These are phyloP conservation scores for Fusarium cicatricum DNA, from an alignment of 2,329 filamentous ascomycete species.

Conservation along the genomic window DNA sequence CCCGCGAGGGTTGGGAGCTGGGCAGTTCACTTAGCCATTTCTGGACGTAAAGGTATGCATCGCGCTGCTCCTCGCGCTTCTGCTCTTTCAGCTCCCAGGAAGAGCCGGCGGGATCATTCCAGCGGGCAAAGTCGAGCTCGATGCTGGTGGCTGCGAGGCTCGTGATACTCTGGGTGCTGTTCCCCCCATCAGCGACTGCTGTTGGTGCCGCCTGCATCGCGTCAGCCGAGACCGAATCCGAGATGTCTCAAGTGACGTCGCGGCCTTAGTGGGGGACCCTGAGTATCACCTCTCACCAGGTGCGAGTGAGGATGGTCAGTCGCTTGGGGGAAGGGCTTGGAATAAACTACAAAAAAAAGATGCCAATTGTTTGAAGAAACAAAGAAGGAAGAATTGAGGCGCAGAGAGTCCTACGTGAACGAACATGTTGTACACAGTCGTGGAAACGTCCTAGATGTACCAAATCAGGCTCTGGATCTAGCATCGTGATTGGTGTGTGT, in stretches of 20 bases:
- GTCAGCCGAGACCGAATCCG: constrained; percentile 1
- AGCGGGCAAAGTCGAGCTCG: constrained; percentile 12
- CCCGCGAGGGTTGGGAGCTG: constrained; percentile 23
- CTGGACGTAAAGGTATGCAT: constrained; percentile 1
- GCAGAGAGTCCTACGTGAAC: constrained; percentile 1
- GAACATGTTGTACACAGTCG: background rate
- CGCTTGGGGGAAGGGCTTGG: constrained; percentile 6
- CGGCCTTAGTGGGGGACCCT: constrained; percentile 16
- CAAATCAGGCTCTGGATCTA: constrained; percentile 18
- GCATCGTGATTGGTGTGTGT: constrained; percentile 26
- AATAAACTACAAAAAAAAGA: constrained; percentile 1
- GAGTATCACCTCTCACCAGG: constrained; percentile 22
- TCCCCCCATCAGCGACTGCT: constrained; percentile 1
- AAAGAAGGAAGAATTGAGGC: constrained; percentile 7
- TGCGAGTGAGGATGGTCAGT: constrained; percentile 11
- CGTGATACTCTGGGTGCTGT: constrained; percentile 9
- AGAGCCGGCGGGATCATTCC: constrained; percentile 1
- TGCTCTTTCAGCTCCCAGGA: constrained; percentile 13
- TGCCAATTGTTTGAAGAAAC: background rate
- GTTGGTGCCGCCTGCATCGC: constrained; percentile 12
- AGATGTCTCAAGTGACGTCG: constrained; percentile 22
- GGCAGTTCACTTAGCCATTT: constrained; percentile 20
- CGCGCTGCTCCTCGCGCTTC: constrained; percentile 5
- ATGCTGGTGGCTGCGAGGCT: constrained; percentile 20
- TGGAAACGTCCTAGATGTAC: constrained; percentile 10